Evolutionary conservation across 768 basidiomycete species (phyloP), one percentile per base, ranked within the genome.

Genomic region (Serendipita indica): DNA sequence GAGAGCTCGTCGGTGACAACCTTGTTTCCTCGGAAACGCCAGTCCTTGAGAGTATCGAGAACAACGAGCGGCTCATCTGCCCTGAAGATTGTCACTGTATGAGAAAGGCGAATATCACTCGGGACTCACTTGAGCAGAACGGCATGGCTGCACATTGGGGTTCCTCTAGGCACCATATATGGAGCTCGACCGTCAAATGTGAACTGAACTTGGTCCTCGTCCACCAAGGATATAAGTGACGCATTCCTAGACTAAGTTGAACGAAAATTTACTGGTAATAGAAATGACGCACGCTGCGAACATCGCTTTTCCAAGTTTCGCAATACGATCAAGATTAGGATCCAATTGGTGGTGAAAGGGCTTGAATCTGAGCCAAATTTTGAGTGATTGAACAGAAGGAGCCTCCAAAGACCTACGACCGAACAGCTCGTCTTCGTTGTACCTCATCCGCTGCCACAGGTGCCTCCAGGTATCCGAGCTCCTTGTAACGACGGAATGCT

Each of bases 301-400:
- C 4, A 97, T 93, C 37, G 96, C 73, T 71, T 93, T 93, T 37
- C 86, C 87, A 27, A 97, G 78, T 68, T 94, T 90, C 14, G 84
- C 88, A 63, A 96, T 93, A 16, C 93, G 80, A 69, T 96, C 92
- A 67, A 97, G 96, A 67, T 94, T 93, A 62, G 80, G 74, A 68
- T 97, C 93, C 6, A 83, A 75, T 14, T 82, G 81, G 0, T 90
- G 92, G 62, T 87, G 81, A 79, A 89, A 83, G 52, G 96, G 86
- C 64, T 91, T 90, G 73, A 89, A 93, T 63, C 89, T 87, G 62
- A 12, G 18, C 46, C 18, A 30, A 35, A 2, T 37, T 12, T 18
- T 7, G 32, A 18, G 32, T 16, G 41, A 46, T 20, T 20, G n/a
- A 7, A 46, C 10, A 39, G 3, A 33, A n/a, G 16, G 32, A 27